Percentiles rank a stretch among this genome's conserved stretches.
Conservation (phyloP, 164 flowering plant species). For the Berberis thunbergii region DNA sequence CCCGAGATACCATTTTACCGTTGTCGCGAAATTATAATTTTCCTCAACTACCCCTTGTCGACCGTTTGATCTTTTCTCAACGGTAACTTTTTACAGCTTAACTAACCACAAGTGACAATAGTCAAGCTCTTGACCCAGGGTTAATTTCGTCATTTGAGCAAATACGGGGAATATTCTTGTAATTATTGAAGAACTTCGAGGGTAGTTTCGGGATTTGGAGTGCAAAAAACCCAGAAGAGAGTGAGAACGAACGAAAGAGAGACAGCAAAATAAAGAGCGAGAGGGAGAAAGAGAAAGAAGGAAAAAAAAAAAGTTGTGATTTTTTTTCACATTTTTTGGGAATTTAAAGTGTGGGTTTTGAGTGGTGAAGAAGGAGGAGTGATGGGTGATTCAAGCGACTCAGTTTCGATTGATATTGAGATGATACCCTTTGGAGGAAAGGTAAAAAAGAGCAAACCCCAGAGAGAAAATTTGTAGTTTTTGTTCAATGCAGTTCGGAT, state of each 20-base stretch:
- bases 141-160: background rate
- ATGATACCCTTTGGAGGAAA: constrained; percentile 44
- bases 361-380: constrained; percentile 19
- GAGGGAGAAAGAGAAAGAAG: background rate
- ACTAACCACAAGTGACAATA: background rate
- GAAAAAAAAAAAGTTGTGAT: background rate
- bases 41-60: background rate
- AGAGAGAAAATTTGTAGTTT: background rate
- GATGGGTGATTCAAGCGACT: constrained; percentile 55
- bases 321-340: background rate
- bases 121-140: background rate
- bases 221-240: background rate
- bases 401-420: constrained; percentile 47
- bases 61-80: background rate
- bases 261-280: background rate
- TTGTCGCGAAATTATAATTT: background rate
- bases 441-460: constrained; percentile 18
- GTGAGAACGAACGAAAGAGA: background rate
- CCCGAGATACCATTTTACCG: background rate
- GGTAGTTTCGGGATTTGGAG: background rate
- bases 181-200: background rate
- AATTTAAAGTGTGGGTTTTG: background rate
- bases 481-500: constrained; percentile 8
- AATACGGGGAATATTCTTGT: background rate
- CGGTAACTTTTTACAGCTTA: background rate